Conservation (phyloP, 1,284 basidiomycete genomes). For the Clitocybe nebularis region DNA sequence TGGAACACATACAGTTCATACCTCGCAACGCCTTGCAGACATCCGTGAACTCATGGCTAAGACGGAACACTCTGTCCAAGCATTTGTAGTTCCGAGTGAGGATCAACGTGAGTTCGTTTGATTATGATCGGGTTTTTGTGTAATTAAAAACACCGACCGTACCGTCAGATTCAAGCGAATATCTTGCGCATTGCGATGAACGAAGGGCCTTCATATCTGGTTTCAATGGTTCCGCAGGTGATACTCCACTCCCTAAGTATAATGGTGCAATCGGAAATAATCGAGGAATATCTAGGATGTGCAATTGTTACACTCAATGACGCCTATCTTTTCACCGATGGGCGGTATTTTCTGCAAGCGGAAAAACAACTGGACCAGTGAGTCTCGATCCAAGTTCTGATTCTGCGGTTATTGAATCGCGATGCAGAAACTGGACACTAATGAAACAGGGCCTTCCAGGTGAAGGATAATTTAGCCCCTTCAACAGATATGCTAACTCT, state of each 20-base stretch:
- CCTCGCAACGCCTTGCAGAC: conserved; percentile 53
- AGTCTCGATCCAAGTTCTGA: too few species aligned
- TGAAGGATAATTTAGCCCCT: conserved; percentile 20
- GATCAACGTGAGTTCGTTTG: conserved; percentile 70
- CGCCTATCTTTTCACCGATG: conserved; percentile 88
- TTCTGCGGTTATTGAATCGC: too few species aligned
- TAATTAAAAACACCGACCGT: neutral
- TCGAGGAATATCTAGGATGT: conserved; percentile 46
- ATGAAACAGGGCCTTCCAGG: conserved; percentile 88
- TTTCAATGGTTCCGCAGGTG: conserved; percentile 91
- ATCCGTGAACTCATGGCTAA: conserved; percentile 67
- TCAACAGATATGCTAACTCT: neutral
- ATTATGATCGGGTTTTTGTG: conserved; percentile 2
- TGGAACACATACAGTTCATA: conserved; percentile 53
- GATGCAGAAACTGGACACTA: conserved; percentile 80
- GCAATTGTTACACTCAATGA: conserved; percentile 75
- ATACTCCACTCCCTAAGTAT: conserved; percentile 11
- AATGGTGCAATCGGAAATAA: conserved; percentile 1
- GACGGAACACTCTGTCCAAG: conserved; percentile 55
- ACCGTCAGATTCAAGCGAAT: conserved; percentile 81
- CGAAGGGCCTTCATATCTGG: conserved; percentile 86
- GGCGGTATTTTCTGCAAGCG: conserved; percentile 92
- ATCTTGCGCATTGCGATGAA: conserved; percentile 80
- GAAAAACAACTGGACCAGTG: conserved; percentile 82
- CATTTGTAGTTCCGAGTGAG: conserved; percentile 80